Base-by-base conservation (phyloP, 2,329 filamentous ascomycete species). In the Orbilia ellipsospora region DNA sequence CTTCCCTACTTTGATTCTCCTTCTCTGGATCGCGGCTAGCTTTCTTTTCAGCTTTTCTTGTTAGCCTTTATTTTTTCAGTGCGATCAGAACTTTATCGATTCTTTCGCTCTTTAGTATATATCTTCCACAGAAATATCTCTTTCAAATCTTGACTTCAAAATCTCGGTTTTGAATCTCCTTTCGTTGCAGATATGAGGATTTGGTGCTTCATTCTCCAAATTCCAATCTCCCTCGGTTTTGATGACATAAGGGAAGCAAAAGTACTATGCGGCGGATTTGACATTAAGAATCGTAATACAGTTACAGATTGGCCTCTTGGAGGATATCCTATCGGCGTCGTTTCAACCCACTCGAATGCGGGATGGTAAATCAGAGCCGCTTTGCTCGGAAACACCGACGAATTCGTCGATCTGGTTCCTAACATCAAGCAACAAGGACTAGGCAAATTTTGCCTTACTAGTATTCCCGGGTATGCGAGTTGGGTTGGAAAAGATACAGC, bases 401-500 rank as follows among this genome's bases (percentile, higher is more conserved):
- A 62, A 18, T 69, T 69, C 40, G 48, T 69, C n/a, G 65, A 69
- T 55, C 20, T 69, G 18, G 23, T 69, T n/a, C 65, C 65, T 4
- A 48, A 69, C 28, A 62, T 69, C 12, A 48, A n/a, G 7, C 65
- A 69, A 40, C 40, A 55, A 44, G 65, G 65, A 0, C 2, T 62
- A 16, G 65, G 65, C 2, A 62, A 61, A 6, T 69, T 69, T 40
- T 69, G 65, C 20, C 28, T 69, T 45, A 4, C 4, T 4, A 55
- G 45, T 23, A 50, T 69, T 5, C 65, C 65, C 4, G 65, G 65
- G 1, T 36, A 44, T 12, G 65, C 55, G 13, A 20, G 20, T 15
- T 69, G 65, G 65, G 48, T 62, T n/a, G 65, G 65, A 36, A 54
- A 62, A 18, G 65, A 69, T 62, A 56, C 56, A 6, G 56, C 62